These are phyloP conservation scores for Penicillium paxilli DNA, from an alignment of 495 filamentous ascomycete genomes.

Conservation along the genomic window DNA sequence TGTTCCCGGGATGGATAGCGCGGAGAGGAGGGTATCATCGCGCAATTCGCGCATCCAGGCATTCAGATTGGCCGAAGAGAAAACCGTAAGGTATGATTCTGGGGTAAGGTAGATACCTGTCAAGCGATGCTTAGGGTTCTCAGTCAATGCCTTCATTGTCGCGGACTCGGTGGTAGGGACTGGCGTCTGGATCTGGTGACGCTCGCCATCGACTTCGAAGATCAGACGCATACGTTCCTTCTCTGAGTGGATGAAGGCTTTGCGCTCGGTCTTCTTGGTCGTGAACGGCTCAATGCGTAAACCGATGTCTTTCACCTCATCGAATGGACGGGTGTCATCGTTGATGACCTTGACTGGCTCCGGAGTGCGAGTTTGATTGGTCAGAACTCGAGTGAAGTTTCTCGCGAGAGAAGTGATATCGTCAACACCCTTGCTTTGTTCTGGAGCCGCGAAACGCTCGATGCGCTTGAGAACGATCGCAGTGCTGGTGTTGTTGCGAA, in stretches of 20 bases:
- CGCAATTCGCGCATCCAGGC: conserved; percentile 79
- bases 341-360: conserved; percentile 43
- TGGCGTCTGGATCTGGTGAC: conserved; percentile 62
- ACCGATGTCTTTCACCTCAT: conserved; percentile 48
- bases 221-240: conserved; percentile 61
- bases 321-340: conserved; percentile 55
- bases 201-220: conserved; percentile 60
- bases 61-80: conserved; percentile 67
- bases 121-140: conserved; percentile 61
- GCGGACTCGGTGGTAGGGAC: conserved; percentile 55
- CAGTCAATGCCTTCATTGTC: conserved; percentile 52
- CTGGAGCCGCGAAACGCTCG: conserved; percentile 65
- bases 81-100: conserved; percentile 69
- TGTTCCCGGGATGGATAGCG: conserved; percentile 89
- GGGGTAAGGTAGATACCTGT: conserved; percentile 70
- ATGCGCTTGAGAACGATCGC: conserved; percentile 71
- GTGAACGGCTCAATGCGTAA: conserved; percentile 60
- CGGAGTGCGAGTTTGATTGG: conserved; percentile 42
- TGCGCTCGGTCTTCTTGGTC: conserved; percentile 55
- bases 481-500: conserved; percentile 84
- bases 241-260: conserved; percentile 40
- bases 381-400: conserved; percentile 53
- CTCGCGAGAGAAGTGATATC: conserved; percentile 43
- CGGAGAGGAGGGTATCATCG: conserved; percentile 68
- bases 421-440: conserved; percentile 38